Evolutionary conservation across 73 alveolate genomes (phyloP).

Genomic region (Tetrahymena borealis): DNA sequence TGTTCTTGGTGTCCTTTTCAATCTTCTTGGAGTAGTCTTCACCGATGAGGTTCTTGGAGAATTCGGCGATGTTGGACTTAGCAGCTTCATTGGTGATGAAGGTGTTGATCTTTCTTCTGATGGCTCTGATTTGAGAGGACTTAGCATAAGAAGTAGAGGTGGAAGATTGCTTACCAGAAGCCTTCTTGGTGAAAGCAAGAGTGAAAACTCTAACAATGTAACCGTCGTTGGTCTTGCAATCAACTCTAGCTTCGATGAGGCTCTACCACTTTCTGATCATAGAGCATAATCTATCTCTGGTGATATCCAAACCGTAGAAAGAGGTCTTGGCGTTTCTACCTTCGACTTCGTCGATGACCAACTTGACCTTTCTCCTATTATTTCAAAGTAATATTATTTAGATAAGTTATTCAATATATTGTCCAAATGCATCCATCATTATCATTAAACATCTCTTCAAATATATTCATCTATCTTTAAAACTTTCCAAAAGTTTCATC

Average conservation of each 20-base stretch:
- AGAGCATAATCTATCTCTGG: constrained; percentile 87
- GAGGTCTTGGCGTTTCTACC: constrained; percentile 76
- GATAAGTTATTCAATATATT: neutral
- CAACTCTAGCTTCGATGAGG: constrained; percentile 85
- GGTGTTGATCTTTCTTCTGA: constrained; percentile 90
- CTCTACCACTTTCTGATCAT: constrained; percentile 92
- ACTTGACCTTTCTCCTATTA: constrained; percentile 77
- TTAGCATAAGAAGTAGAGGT: constrained; percentile 81
- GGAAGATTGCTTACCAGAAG: constrained; percentile 11
- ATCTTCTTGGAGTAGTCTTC: constrained; percentile 70
- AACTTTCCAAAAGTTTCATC: no score
- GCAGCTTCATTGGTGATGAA: constrained; percentile 75
- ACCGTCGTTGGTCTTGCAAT: constrained; percentile 81
- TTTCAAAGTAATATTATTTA: neutral
- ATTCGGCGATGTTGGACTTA: constrained; percentile 60
- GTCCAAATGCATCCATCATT: neutral
- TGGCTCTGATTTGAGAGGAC: constrained; percentile 67
- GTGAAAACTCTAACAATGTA: constrained; percentile 82
- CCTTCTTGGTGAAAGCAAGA: constrained; percentile 84
- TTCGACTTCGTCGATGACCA: constrained; percentile 93
- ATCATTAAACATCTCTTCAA: no score
- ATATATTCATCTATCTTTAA: no score
- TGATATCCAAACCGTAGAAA: constrained; percentile 91
- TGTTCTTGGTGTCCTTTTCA: constrained; percentile 68
- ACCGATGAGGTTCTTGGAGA: constrained; percentile 60